Base-by-base conservation (phyloP, 805 yeast genomes). In the Schwanniomyces pseudopolymorphus region DNA sequence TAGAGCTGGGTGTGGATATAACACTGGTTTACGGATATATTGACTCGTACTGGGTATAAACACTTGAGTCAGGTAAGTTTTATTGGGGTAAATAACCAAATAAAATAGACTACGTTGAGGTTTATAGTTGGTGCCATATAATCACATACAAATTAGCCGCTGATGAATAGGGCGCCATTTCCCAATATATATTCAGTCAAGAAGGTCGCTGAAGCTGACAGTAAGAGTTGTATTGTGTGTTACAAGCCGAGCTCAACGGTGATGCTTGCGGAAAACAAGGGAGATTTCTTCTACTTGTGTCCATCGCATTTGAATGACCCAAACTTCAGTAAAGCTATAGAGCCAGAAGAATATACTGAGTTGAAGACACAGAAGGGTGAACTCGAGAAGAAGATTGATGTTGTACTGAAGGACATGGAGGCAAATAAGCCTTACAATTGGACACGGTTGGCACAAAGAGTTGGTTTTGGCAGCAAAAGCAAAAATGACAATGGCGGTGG, bases 281-380 rank as follows among this genome's bases (percentile, higher is more conserved):
- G 58, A 3, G 85, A 80, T 56, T 80, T 78, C 66, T 77, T 81
- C 55, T 80, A 79, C 54, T 63, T 75, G 3, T 81, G 85, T 57
- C 62, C 63, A 5, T 43, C 63, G 3, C 85, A 81, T 59, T 58
- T 80, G 40, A 56, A 56, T 21, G 85, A 81, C 55, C 61, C 56
- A 10, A 63, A 68, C 13, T 81, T 80, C 56, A 81, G 82, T 13
- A 56, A 56, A 2, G 63, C 70, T 0, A 44, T 64, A 2, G 69
- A 69, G 39, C 62, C 69, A 10, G 67, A 70, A 4, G 69, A 63
- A 7, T 76, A 70, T 56, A 40, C 54, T 37, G 56, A 52, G 44
- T 52, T 70, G 27, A 45, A 55, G 39, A 40, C 56, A 43, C 49
- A 65, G 41, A 56, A 56, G 39, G 44, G 50, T 5, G 56, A 53